Evolutionary conservation across 305 asterid species (phyloP), one percentile per base, ranked within the genome.

Genomic region (Nicotiana rustica): DNA sequence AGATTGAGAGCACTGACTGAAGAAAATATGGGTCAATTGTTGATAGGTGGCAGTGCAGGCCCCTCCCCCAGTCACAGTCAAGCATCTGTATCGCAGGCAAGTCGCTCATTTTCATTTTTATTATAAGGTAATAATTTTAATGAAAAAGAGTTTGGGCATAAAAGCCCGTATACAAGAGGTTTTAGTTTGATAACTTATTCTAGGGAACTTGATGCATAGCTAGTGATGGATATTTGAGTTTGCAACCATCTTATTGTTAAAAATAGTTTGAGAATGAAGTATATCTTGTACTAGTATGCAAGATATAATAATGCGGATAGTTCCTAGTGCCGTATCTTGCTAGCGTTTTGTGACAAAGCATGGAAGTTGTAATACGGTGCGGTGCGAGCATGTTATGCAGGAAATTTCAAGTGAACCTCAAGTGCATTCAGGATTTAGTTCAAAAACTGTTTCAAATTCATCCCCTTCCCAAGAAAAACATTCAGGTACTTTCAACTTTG

Each of bases 1-100:
- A 86, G 92, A 44, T 79, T 93, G 79, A 90, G 94, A 81, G 94
- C 91, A 13, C 67, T 91, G 21, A 95, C 86, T 0, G 90, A 91
- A 18, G 88, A 92, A 61, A 87, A 82, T 19, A 87, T 91, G 89
- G 65, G 38, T 56, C 85, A 84, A 67, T 86, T 83, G 81, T 85
- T 90, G 79, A 83, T 89, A 21, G 83, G 82, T 70, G 71, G 76
- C 4, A 82, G 79, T 80, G 78, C 83, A 12, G 61, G 73, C 29
- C 89, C 90, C 49, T 86, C 92, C 56, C 89, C 90, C 33, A 83
- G 75, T 87, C 78, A 84, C 65, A 73, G 89, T 80, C 82, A 56
- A 76, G 33, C 87, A 85, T 87, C 91, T 15, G 44, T 76, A 56
- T 13, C 81, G 55, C 82, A 82, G 90, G 88, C 84, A 56, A 82